Percentiles rank a stretch among this genome's conserved stretches.
phyloP scores from a whole-genome alignment of 148 eudicot genomes.

The Camellia sinensis region DNA sequence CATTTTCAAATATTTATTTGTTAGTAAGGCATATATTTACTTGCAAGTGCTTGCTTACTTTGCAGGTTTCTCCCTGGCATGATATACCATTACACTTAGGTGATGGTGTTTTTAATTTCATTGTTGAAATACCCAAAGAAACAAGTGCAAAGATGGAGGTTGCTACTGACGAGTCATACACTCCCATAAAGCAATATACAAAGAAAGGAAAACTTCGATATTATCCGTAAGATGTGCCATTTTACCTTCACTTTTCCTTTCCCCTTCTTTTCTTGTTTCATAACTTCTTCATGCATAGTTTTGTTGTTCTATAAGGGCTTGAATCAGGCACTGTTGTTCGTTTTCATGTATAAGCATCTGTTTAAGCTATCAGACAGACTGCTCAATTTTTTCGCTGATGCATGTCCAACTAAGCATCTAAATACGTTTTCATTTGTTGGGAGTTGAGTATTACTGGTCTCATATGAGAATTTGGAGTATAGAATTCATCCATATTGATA shows the following conservation, averaged over 20 bases:
- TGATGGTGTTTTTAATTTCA: slow-evolving; percentile 79
- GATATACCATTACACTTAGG: slow-evolving; percentile 78
- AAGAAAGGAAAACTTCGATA: slow-evolving; percentile 92
- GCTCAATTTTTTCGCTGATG: not conserved
- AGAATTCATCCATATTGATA: not conserved
- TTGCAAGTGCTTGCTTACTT: not conserved
- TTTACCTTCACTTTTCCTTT: not conserved
- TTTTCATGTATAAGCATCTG: not conserved
- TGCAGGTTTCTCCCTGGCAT: slow-evolving; percentile 96
- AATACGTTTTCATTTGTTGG: not conserved
- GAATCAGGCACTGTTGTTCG: not conserved
- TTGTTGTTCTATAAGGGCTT: not conserved
- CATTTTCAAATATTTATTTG: too few species aligned
- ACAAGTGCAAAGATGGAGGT: slow-evolving; percentile 97
- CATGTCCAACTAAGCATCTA: not conserved
- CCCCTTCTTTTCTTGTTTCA: not conserved
- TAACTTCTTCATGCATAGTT: not conserved
- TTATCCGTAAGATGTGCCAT: slow-evolving; percentile 71
- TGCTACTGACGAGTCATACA: slow-evolving; percentile 83
- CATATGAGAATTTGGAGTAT: too few species aligned
- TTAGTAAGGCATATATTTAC: not conserved
- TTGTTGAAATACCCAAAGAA: slow-evolving; percentile 95
- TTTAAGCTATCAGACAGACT: not conserved
- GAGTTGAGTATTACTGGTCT: not conserved
- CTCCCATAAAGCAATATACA: slow-evolving; percentile 91